Evolutionary conservation across 2,329 filamentous ascomycete species (phyloP), one percentile per base, ranked within the genome.

Genomic region (Cladophialophora bantiana): DNA sequence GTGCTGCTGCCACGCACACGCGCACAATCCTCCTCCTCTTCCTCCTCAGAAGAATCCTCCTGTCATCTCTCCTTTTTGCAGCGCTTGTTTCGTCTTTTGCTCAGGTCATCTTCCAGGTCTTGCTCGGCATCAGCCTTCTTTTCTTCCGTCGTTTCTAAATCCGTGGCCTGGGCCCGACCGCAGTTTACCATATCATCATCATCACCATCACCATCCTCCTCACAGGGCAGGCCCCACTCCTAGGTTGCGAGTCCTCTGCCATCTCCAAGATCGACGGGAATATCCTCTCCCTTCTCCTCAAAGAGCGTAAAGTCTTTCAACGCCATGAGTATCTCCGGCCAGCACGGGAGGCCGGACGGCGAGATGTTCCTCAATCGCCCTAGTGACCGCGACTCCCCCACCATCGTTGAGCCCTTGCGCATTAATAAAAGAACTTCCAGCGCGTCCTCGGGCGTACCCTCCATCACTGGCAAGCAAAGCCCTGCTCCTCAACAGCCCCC

Each of bases 401-500:
- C 91, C 18, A 68, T 73, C 32, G 86, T 96, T 73, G 91, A 91
- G 74, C 93, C 93, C 67, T 80, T 97, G 79, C 88, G 92, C 75
- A 96, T 96, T 77, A 90, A 89, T 82, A 96, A 96, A 79, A 88
- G 89, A 73, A 70, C 67, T n/a, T 90, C 89, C 65, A 86, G 89
- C 36, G 84, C 84, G 60, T 87, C 87, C 62, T 69, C 67, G 9
- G 62, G 64, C n/a, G 76, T 78, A 26, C 68, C 70, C 40, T 77
- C 77, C 34, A 75, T 76, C 9, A 72, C 75, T 20, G 76, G 77
- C 57, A 75, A 74, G 64, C 74, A 75, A 35, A 67, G 64, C n/a
- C 71, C 67, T 71, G 72, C 80, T 75, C 72, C 79, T 66, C 80
- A 79, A 55, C 87, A 87, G 73, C 86, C 58, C 83, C 74, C 74